Conservation (phyloP, 2,329 filamentous ascomycete species). For the Shiraia sp. region DNA sequence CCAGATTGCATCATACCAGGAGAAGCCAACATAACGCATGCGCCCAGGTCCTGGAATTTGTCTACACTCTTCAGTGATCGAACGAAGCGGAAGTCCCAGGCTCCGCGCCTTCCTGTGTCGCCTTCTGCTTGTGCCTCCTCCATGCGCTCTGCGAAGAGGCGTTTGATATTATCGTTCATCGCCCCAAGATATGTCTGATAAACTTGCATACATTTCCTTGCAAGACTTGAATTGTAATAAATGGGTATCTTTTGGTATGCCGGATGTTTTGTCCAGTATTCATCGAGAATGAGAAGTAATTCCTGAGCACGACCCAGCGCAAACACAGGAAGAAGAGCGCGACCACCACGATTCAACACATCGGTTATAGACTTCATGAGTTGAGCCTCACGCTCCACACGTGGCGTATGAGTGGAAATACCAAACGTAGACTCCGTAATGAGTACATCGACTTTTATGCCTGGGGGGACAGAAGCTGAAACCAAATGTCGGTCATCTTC, state of each 20-base stretch:
- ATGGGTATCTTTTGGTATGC: conserved; percentile 92
- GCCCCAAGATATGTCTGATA: conserved; percentile 98
- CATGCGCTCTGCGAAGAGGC: conserved; percentile 90
- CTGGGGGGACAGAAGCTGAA: conserved; percentile 85
- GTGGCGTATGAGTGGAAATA: conserved; percentile 89
- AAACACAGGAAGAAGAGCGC: conserved; percentile 93
- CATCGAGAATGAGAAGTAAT: conserved; percentile 88
- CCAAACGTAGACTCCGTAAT: conserved; percentile 98
- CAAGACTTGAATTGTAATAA: conserved; percentile 95
- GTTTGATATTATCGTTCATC: conserved; percentile 99
- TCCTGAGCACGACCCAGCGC: conserved; percentile 93
- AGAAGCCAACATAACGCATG: conserved; percentile 95
- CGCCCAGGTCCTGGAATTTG: conserved; percentile 91
- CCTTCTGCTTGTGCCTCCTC: conserved; percentile 83
- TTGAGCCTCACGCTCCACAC: conserved; percentile 86
- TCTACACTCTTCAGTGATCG: conserved; percentile 90
- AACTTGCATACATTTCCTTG: conserved; percentile 95
- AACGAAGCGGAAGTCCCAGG: conserved; percentile 97
- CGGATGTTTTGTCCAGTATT: conserved; percentile 90
- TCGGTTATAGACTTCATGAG: conserved; percentile 95
- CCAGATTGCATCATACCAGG: conserved; percentile 99
- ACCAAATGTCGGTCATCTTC: conserved; percentile 96
- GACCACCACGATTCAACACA: conserved; percentile 86
- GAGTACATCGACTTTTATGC: conserved; percentile 90
- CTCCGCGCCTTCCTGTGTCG: conserved; percentile 74